Conservation (phyloP, 139 green algal species). For the Tetraselmis chui region DNA sequence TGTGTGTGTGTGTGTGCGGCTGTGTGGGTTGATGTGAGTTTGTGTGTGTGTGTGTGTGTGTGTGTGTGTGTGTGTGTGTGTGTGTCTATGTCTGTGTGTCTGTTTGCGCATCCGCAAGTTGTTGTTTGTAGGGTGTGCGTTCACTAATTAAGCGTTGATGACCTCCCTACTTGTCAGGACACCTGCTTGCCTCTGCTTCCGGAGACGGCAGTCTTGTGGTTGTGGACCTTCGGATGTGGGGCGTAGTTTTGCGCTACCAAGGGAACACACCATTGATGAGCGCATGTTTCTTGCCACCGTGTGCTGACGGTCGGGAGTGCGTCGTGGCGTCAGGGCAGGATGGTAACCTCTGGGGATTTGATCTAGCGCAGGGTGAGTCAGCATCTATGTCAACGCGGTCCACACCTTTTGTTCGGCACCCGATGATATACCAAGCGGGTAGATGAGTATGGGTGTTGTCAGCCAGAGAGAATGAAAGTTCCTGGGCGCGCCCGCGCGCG, state of each 20-base stretch:
- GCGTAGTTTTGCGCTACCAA: neutral
- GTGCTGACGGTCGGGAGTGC: neutral
- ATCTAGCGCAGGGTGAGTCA: neutral
- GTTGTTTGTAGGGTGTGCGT: neutral
- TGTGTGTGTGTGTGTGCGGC: no score
- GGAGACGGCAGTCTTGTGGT: neutral
- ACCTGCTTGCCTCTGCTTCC: neutral
- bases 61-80: neutral
- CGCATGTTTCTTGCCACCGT: neutral
- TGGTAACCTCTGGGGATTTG: neutral
- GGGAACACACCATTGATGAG: neutral
- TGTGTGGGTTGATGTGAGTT: no score
- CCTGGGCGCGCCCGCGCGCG: no score
- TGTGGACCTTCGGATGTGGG: neutral
- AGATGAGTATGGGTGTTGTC: neutral
- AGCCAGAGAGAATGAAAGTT: neutral
- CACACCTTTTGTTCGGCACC: neutral
- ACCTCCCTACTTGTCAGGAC: no score
- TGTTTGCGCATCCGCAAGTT: neutral
- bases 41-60: neutral
- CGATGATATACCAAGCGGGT: neutral
- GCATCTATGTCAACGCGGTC: no score
- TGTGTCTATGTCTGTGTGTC: neutral
- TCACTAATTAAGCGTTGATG: no score
- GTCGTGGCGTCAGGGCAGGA: neutral